phyloP scores from a whole-genome alignment of 306 rosid species.

The Trichosanthes cucumerina region DNA sequence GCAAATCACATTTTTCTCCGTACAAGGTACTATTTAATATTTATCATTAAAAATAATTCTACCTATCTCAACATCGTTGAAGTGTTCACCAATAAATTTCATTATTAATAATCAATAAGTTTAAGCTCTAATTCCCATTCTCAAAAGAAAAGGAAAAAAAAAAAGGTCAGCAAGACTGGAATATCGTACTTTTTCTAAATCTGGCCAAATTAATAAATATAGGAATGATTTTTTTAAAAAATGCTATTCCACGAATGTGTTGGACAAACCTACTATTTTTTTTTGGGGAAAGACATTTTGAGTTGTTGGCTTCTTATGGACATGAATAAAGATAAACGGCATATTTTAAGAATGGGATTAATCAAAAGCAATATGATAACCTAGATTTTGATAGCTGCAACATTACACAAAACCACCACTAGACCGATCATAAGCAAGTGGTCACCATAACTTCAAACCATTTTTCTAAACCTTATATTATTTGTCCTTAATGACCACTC shows the following conservation, averaged over 20 bases:
- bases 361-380: background rate
- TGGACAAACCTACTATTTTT: background rate
- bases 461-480: too few species aligned
- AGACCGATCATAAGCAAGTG: background rate
- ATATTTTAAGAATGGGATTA: background rate
- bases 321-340: background rate
- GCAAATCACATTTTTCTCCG: background rate
- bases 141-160: too few species aligned
- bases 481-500: background rate
- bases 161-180: too few species aligned
- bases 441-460: background rate
- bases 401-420: too few species aligned
- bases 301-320: background rate
- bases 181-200: background rate
- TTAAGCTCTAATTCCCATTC: too few species aligned
- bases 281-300: too few species aligned
- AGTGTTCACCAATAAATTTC: too few species aligned
- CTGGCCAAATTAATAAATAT: too few species aligned
- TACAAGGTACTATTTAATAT: background rate
- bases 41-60: too few species aligned
- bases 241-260: background rate
- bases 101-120: too few species aligned
- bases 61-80: too few species aligned
- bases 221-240: too few species aligned
- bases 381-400: background rate